Percentiles rank a stretch among this genome's conserved stretches.
These are phyloP conservation scores for Aspergillus sp. DNA, from an alignment of 2,329 filamentous ascomycete species.

Conservation along the genomic window DNA sequence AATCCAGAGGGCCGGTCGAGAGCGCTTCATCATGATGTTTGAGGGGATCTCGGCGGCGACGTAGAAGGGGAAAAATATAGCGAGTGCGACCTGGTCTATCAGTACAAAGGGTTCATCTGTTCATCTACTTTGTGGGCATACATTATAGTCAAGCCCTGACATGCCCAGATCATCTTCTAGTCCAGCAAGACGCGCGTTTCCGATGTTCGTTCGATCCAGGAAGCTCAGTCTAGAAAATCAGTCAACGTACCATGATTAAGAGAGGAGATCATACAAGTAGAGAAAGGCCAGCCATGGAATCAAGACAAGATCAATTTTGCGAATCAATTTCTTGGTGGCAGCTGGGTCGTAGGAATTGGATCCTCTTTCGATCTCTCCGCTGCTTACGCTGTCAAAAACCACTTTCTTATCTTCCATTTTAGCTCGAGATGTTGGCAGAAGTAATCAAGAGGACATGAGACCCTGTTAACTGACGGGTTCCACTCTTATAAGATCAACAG, in stretches of 20 bases:
- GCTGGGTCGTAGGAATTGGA: background rate
- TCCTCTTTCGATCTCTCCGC: constrained; percentile 4
- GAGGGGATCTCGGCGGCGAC: constrained; percentile 41
- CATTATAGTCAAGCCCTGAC: constrained; percentile 34
- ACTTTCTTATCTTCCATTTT: constrained; percentile 8
- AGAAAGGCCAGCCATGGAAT: constrained; percentile 15
- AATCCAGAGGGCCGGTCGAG: constrained; percentile 55
- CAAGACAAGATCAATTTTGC: constrained; percentile 11
- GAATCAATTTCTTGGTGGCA: constrained; percentile 8
- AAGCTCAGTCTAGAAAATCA: constrained; percentile 30
- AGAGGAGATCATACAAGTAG: constrained; percentile 1
- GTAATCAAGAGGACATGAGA: background rate
- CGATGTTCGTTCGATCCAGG: constrained; percentile 36
- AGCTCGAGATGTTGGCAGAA: background rate
- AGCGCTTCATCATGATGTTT: constrained; percentile 46
- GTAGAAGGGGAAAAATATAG: constrained; percentile 45
- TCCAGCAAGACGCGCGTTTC: constrained; percentile 38
- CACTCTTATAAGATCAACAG: constrained; percentile 4
- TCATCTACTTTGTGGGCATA: constrained; percentile 1
- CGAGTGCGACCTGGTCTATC: constrained; percentile 21
- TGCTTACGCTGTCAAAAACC: constrained; percentile 3
- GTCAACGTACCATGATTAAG: constrained; percentile 17
- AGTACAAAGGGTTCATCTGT: background rate
- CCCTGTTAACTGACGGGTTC: background rate
- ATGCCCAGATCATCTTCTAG: constrained; percentile 27